Evolutionary conservation across 176 grass and related monocot genomes (phyloP).

Genomic region (Zoysia pacifica): DNA sequence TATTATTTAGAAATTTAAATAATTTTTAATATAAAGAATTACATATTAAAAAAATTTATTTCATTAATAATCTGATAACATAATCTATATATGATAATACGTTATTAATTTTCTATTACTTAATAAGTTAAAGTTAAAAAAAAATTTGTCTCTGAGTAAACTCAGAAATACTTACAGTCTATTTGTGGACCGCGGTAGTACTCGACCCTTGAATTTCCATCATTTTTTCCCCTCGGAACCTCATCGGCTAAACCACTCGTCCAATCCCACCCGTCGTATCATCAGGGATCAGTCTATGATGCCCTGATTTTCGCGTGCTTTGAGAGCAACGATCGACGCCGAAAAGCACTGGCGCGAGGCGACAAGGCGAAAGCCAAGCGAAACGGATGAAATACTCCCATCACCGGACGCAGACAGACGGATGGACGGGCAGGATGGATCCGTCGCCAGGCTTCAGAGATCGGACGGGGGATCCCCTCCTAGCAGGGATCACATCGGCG

Average conservation of each 20-base stretch:
- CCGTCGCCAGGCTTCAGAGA: constrained; percentile 10
- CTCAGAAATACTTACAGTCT: no score
- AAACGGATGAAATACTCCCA: constrained; percentile 20
- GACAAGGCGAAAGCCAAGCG: constrained; percentile 8
- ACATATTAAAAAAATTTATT: no score
- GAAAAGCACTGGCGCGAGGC: background rate
- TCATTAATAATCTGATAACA: no score
- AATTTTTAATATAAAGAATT: no score
- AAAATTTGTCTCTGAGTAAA: no score
- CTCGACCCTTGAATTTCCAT: background rate
- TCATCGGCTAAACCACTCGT: background rate
- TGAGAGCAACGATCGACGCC: background rate
- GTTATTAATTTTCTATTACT: no score
- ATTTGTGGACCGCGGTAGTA: background rate
- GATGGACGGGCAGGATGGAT: no score
- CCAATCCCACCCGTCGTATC: background rate
- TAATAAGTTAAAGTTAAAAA: no score
- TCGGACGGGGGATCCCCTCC: constrained; percentile 23
- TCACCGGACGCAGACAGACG: constrained; percentile 9
- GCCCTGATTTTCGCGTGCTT: background rate
- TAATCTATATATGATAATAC: no score
- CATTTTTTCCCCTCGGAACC: background rate
- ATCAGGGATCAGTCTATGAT: background rate
- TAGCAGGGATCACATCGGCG: constrained; percentile 33
- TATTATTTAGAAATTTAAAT: no score